Conservation (phyloP, 257 asterid species). For the Marsdenia floribunda region DNA sequence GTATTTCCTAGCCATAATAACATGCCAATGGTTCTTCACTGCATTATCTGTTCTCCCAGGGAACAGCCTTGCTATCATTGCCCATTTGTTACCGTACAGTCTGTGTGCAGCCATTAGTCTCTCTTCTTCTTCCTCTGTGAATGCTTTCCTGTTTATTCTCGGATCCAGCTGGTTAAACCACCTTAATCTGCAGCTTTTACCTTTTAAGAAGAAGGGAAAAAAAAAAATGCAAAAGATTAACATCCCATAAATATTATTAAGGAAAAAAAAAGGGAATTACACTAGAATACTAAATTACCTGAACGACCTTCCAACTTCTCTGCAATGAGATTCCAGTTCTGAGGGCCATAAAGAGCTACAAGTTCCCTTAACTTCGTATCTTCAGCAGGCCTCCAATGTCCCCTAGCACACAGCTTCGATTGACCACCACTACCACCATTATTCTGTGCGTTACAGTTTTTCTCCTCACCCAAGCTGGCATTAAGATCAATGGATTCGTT, state of each 20-base stretch:
- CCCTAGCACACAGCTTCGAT: conserved; percentile 71
- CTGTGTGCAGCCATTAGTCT: conserved; percentile 88
- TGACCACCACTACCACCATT: conserved; percentile 18
- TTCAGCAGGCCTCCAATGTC: conserved; percentile 93
- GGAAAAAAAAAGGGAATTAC: background rate
- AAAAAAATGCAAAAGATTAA: background rate
- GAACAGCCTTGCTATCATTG: conserved; percentile 80
- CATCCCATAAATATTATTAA: too few relatives aligned
- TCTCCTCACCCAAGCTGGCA: conserved; percentile 30
- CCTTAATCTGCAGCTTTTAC: conserved; percentile 81
- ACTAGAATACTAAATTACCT: conserved; percentile 29
- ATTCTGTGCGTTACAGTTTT: conserved; percentile 14
- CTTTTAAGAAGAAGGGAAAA: conserved; percentile 27
- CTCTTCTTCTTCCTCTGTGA: conserved; percentile 84
- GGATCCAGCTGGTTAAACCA: conserved; percentile 97
- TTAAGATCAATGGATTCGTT: conserved; percentile 49
- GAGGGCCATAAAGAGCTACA: conserved; percentile 83
- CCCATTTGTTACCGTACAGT: conserved; percentile 88
- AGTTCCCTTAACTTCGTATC: conserved; percentile 76
- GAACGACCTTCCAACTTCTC: conserved; percentile 78
- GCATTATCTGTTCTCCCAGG: conserved; percentile 95
- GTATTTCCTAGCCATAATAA: conserved; percentile 78
- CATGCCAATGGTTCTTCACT: conserved; percentile 94
- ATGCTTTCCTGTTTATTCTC: conserved; percentile 69
- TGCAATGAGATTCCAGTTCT: conserved; percentile 86